Conservation (phyloP, 2,329 filamentous ascomycete genomes). For the Boeremia lycopersici region DNA sequence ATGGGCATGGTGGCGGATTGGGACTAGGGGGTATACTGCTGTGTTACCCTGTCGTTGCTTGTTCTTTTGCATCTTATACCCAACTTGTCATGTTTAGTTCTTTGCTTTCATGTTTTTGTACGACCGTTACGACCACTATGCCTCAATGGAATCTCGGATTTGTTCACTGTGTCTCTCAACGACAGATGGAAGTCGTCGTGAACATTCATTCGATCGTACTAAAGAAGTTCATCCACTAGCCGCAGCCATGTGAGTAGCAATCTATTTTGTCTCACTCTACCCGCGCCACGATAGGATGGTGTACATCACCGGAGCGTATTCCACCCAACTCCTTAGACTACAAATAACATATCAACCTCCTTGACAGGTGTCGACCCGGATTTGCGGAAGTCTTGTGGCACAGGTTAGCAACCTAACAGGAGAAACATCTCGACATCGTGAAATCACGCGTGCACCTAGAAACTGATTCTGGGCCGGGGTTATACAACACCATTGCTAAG, state of each 20-base stretch:
- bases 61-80: slow-evolving; percentile 9
- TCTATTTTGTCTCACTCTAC: background rate
- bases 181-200: too few relatives aligned
- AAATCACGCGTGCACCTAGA: too few relatives aligned
- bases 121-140: background rate
- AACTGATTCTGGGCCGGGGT: too few relatives aligned
- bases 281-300: too few relatives aligned
- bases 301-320: too few relatives aligned
- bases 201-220: background rate
- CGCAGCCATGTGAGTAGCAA: background rate
- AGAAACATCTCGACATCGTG: too few relatives aligned
- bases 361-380: too few relatives aligned
- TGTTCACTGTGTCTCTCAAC: background rate
- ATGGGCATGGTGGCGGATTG: background rate
- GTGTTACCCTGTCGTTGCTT: background rate
- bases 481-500: too few relatives aligned
- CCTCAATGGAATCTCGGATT: background rate
- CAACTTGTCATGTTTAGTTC: background rate
- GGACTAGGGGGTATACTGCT: too few relatives aligned
- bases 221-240: background rate
- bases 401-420: too few relatives aligned
- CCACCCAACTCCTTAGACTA: background rate
- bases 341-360: background rate
- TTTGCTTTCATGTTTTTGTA: background rate
- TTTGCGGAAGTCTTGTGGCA: too few relatives aligned